Conservation (phyloP, 495 filamentous ascomycete genomes). For the Talaromyces ruber region DNA sequence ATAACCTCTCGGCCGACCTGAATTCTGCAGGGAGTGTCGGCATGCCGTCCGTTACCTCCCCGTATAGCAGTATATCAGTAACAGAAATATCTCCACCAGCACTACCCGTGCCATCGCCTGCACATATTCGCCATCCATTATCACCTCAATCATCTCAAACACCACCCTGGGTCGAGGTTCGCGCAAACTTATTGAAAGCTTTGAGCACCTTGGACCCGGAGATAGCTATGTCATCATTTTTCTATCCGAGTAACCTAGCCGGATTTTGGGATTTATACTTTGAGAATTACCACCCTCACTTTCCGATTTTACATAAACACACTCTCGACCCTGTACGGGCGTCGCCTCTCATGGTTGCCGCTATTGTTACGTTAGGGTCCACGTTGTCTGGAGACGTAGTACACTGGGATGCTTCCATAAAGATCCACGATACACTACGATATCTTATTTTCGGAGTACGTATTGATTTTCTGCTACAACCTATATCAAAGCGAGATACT, state of each 20-base stretch:
- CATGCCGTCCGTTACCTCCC: conserved; percentile 3
- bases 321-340: background rate
- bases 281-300: conserved; percentile 14
- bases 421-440: conserved; percentile 1
- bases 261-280: conserved; percentile 10
- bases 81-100: conserved; percentile 9
- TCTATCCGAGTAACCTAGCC: conserved; percentile 2
- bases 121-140: background rate
- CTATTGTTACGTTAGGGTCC: conserved; percentile 2
- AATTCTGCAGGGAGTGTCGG: background rate
- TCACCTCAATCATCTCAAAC: background rate
- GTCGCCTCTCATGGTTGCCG: background rate
- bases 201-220: background rate
- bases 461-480: background rate
- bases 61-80: background rate
- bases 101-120: background rate
- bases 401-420: background rate
- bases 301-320: conserved; percentile 11
- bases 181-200: background rate
- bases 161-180: background rate
- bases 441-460: conserved; percentile 4
- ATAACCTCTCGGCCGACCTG: conserved; percentile 8
- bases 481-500: background rate
- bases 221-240: background rate
- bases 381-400: background rate